phyloP scores from a whole-genome alignment of 148 eudicot genomes.

The Silene latifolia region DNA sequence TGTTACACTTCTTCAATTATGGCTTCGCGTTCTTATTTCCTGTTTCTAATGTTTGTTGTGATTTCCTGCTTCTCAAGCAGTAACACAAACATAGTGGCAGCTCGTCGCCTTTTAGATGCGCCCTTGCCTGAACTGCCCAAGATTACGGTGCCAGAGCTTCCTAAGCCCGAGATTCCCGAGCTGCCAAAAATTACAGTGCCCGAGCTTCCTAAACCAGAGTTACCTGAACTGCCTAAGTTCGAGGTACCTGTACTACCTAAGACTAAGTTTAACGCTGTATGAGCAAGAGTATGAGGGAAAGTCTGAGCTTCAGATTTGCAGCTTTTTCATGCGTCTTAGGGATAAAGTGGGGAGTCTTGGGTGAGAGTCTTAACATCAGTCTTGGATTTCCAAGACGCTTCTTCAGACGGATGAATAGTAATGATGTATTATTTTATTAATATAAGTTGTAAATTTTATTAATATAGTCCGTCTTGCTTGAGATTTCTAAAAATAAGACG shows the following conservation, averaged over 20 bases:
- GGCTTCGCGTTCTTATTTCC: background rate
- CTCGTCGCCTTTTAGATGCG: conserved; percentile 23
- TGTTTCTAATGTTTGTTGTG: conserved; percentile 5
- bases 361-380: no score
- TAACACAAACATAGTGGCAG: conserved; percentile 3
- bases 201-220: conserved; percentile 5
- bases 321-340: no score
- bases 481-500: no score
- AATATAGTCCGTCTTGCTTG: no score
- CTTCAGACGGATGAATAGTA: no score
- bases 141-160: background rate
- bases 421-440: no score
- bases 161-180: conserved; percentile 14
- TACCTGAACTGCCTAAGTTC: background rate
- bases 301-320: no score
- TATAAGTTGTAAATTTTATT: no score
- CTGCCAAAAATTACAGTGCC: conserved; percentile 14
- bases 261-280: no score
- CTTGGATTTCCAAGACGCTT: no score
- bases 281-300: no score
- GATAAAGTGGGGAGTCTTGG: no score
- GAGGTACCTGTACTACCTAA: conserved; percentile 12
- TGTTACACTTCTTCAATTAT: background rate
- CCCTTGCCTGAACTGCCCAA: conserved; percentile 20
- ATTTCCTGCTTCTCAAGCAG: background rate